Evolutionary conservation across 2,329 filamentous ascomycete genomes (phyloP), one percentile per base, ranked within the genome.

Genomic region (Aspergillus terreus): DNA sequence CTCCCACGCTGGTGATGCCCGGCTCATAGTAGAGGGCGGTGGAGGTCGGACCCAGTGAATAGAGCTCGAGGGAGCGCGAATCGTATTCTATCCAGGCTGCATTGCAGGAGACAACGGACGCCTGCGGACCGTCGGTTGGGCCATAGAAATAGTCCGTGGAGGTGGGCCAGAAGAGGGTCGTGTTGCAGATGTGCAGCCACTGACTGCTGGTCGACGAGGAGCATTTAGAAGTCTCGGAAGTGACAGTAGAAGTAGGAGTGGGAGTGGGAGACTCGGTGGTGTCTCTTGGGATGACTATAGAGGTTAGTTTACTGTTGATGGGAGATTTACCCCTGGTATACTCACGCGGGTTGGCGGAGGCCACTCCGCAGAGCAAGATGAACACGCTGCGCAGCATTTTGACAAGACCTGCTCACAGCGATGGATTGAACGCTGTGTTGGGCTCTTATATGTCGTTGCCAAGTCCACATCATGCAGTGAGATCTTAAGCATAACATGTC

Each of bases 151-250:
- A 63, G 35, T 63, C 33, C 6, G 60, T 63, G 2, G 59, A 60
- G 1, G 59, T 63, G 3, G 60, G 60, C 60, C 60, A 63, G 45
- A 63, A 63, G 3, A 63, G 51, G 10, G 58, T 48, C 0, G 59
- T 61, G 35, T 59, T 49, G 25, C 42, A 50, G 1, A 50, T 57
- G 32, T 50, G 56, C n/a, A 61, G 51, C 59, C 59, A 61, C 44
- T 84, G 65, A 7, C 49, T 52, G 49, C 56, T 60, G 35, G 58
- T 60, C 14, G 46, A 41, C 3, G 44, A 46, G 15, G 30, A 17
- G n/a, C 27, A 35, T 6, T 12, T 42, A 12, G 15, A 19, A n/a
- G 11, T 17, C 11, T n/a, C 11, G 19, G 19, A 6, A 10, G 40
- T 42, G 14, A 23, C 15, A 17, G 40, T 19, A 2, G 38, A 17